Conservation (phyloP, 768 basidiomycete species). For the Russula brevipes region DNA sequence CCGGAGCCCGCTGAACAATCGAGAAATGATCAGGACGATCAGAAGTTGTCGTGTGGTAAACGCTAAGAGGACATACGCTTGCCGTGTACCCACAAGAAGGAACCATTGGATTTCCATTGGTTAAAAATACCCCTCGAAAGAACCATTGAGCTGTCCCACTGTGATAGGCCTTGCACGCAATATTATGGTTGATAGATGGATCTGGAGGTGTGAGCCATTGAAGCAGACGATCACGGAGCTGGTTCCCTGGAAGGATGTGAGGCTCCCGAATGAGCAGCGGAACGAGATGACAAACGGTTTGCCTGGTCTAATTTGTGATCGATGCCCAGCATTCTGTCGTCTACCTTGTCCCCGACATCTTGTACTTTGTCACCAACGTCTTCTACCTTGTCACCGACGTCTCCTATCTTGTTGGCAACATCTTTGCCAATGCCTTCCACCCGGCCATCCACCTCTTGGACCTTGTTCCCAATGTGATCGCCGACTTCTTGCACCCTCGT, state of each 20-base stretch:
- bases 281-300: not conserved
- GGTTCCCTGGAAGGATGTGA: not conserved
- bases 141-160: not conserved
- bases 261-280: not conserved
- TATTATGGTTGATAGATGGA: not conserved
- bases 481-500: no score
- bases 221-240: not conserved
- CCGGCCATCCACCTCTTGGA: no score
- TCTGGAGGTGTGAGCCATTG: not conserved
- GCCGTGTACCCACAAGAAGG: not conserved
- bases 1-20: not conserved
- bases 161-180: not conserved
- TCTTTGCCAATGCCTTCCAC: no score
- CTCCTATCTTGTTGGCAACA: no score
- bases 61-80: not conserved
- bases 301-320: no score
- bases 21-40: not conserved
- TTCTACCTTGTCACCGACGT: no score
- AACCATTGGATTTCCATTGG: not conserved
- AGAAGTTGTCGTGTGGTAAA: no score
- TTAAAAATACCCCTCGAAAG: not conserved
- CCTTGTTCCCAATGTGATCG: no score
- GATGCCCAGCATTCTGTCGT: no score
- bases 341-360: no score
- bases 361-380: no score